These are phyloP conservation scores for Pharnaceum exiguum DNA, from an alignment of 148 eudicot genomes.

Conservation along the genomic window DNA sequence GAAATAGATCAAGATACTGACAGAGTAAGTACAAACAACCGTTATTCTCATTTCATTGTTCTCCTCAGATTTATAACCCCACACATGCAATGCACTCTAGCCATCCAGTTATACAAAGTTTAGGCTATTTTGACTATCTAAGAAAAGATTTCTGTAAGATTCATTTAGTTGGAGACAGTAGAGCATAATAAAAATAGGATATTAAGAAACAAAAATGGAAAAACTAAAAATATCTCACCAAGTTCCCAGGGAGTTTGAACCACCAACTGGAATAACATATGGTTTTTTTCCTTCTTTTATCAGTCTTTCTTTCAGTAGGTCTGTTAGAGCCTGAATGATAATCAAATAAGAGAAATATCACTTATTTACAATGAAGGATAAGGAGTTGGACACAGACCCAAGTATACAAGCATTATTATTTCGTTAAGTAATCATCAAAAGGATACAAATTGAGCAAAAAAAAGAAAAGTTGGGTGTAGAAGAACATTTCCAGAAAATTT, in stretches of 20 bases:
- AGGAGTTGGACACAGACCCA: not conserved
- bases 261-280: slow-evolving; percentile 96
- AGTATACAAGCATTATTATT: no score
- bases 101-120: no score
- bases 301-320: slow-evolving; percentile 78
- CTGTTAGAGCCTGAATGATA: slow-evolving; percentile 74
- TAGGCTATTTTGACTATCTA: no score
- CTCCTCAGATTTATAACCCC: no score
- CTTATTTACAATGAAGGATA: not conserved
- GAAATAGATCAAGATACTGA: not conserved
- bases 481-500: no score
- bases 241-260: slow-evolving; percentile 93
- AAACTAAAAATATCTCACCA: slow-evolving; percentile 47
- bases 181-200: not conserved
- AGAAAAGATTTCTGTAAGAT: no score
- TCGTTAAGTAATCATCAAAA: no score
- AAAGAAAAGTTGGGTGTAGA: no score
- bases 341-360: slow-evolving; percentile 20
- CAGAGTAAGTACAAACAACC: not conserved
- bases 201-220: not conserved
- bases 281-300: slow-evolving; percentile 86
- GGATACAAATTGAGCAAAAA: no score
- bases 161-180: no score
- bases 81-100: no score
- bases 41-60: no score